Conservation (phyloP, 495 filamentous ascomycete genomes). For the Clavariopsis aquatica region DNA sequence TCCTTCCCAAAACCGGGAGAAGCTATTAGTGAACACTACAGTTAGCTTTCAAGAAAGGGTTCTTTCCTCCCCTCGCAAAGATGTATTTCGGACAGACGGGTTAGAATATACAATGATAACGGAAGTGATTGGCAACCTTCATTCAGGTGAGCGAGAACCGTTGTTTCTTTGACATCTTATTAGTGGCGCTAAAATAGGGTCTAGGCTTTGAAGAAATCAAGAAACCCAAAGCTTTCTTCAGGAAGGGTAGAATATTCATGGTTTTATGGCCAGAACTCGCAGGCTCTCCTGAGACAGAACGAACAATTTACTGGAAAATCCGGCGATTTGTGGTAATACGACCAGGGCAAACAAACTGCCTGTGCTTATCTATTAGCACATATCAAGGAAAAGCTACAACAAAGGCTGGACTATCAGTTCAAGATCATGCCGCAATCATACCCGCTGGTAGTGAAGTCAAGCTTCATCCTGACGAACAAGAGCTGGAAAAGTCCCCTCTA, state of each 20-base stretch:
- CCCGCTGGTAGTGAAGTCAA: background rate
- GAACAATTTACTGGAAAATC: slow-evolving; percentile 21
- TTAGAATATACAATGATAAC: slow-evolving; percentile 1
- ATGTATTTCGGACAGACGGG: background rate
- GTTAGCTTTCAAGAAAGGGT: background rate
- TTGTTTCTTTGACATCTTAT: background rate
- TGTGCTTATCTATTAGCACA: slow-evolving; percentile 33
- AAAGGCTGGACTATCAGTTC: slow-evolving; percentile 23
- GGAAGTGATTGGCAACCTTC: background rate
- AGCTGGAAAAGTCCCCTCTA: slow-evolving; percentile 4
- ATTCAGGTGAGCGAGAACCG: background rate
- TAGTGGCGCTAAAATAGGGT: background rate
- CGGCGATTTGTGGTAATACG: slow-evolving; percentile 38
- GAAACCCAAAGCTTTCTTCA: slow-evolving; percentile 15
- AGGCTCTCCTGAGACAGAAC: slow-evolving; percentile 14
- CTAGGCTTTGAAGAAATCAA: background rate
- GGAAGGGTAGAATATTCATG: slow-evolving; percentile 19
- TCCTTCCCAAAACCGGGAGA: no score
- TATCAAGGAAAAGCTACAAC: slow-evolving; percentile 28
- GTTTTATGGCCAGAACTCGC: slow-evolving; percentile 30
- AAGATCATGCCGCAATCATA: slow-evolving; percentile 34
- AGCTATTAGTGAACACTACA: no score
- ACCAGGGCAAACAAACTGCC: slow-evolving; percentile 13
- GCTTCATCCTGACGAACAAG: slow-evolving; percentile 5
- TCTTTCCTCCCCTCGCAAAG: background rate